Evolutionary conservation across 306 rosid genomes (phyloP).

Genomic region (Cucumis hystrix): DNA sequence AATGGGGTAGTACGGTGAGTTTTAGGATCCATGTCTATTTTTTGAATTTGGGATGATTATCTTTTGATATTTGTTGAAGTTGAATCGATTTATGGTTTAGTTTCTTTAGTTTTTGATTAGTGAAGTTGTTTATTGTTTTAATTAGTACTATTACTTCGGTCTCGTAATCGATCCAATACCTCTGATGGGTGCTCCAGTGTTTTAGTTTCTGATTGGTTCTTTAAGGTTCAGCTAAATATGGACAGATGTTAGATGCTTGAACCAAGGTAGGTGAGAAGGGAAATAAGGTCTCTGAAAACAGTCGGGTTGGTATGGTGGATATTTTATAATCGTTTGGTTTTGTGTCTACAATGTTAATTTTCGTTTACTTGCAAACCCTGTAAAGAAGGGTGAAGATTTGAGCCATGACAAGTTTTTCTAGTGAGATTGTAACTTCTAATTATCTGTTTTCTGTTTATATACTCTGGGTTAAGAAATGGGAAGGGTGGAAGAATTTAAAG

Average conservation of each 20-base stretch:
- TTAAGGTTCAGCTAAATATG: background rate
- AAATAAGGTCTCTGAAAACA: background rate
- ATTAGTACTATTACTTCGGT: background rate
- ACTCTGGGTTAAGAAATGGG: background rate
- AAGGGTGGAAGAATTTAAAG: background rate
- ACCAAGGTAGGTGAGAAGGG: background rate
- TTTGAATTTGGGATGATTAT: background rate
- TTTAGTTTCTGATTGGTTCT: background rate
- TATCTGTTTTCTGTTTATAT: background rate
- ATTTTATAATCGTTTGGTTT: background rate
- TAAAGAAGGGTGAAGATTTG: background rate
- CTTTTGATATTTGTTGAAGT: background rate
- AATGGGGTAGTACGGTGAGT: slow-evolving; percentile 89
- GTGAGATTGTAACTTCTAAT: background rate
- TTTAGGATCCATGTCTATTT: background rate
- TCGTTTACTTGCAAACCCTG: background rate
- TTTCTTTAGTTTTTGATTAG: background rate
- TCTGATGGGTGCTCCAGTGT: background rate
- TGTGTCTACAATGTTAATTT: background rate
- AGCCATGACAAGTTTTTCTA: background rate
- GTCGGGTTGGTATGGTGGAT: background rate
- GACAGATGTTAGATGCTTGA: background rate
- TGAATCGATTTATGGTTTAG: background rate
- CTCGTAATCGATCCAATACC: background rate
- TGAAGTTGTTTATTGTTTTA: background rate